Percentiles rank a stretch among this genome's conserved stretches.
Evolutionary conservation across 345 rosid genomes (phyloP).

Genomic region (Garcia nutans): DNA sequence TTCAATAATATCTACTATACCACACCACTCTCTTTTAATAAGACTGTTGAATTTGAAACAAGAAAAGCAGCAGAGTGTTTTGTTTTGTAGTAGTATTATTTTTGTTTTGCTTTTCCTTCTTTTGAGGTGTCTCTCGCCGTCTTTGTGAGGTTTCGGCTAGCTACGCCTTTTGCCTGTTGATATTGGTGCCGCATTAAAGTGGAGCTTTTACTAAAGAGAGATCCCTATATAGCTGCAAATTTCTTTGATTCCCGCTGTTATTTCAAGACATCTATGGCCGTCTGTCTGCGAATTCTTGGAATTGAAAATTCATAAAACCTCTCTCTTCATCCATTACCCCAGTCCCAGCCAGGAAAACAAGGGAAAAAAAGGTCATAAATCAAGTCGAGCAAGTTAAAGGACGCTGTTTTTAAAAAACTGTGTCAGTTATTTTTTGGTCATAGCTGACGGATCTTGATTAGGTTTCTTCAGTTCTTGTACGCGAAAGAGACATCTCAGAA

Average conservation of each 20-base stretch:
- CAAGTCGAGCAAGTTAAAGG: constrained; percentile 19
- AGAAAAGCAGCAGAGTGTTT: too few species aligned
- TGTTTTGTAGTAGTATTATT: not conserved
- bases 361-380: constrained; percentile 10
- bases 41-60: not conserved
- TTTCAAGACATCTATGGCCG: constrained; percentile 28
- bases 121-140: constrained; percentile 34
- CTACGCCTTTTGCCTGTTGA: constrained; percentile 20
- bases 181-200: constrained; percentile 30
- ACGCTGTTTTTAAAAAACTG: not conserved
- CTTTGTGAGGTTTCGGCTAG: constrained; percentile 17
- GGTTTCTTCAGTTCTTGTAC: constrained; percentile 7
- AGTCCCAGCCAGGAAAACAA: not conserved
- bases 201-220: constrained; percentile 7
- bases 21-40: too few species aligned
- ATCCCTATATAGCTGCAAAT: not conserved
- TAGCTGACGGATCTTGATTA: not conserved
- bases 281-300: constrained; percentile 23
- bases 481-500: constrained; percentile 19
- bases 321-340: not conserved
- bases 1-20: not conserved
- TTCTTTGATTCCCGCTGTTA: not conserved
- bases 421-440: constrained; percentile 1
- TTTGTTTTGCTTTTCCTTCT: constrained; percentile 14
- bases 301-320: constrained; percentile 21